Percentiles rank a stretch among this genome's conserved stretches.
These are phyloP conservation scores for Pestalotiopsis sp. DNA, from an alignment of 2,329 filamentous ascomycete genomes.

Conservation along the genomic window DNA sequence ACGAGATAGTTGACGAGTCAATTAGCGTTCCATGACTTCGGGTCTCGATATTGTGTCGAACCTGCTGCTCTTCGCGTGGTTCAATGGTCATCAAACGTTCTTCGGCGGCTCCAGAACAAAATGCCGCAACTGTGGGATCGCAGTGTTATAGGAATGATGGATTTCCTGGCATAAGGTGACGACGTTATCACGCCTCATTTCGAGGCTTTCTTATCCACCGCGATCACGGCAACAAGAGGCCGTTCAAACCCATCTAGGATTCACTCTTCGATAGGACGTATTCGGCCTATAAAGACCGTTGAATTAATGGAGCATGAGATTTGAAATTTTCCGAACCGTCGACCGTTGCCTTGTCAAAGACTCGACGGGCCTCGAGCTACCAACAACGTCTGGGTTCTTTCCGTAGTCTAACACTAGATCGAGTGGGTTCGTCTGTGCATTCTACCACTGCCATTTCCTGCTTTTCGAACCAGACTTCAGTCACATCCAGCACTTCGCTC, in stretches of 20 bases:
- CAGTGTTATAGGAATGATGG: not conserved
- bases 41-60: not conserved
- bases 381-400: not conserved
- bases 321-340: not conserved
- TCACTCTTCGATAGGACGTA: too few relatives aligned
- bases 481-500: too few relatives aligned
- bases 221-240: too few relatives aligned
- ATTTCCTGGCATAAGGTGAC: not conserved
- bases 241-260: too few relatives aligned
- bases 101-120: not conserved
- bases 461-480: not conserved
- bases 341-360: not conserved
- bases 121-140: not conserved
- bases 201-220: not conserved
- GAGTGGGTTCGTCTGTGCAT: not conserved
- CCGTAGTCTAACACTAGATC: not conserved
- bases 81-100: not conserved
- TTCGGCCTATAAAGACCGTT: not conserved
- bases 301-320: not conserved
- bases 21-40: not conserved
- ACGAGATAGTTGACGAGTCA: not conserved
- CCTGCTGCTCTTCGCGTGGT: not conserved
- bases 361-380: not conserved
- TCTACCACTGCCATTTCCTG: not conserved
- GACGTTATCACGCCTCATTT: not conserved